These are phyloP conservation scores for Turritis glabra DNA, from an alignment of 345 rosid genomes.

Conservation along the genomic window DNA sequence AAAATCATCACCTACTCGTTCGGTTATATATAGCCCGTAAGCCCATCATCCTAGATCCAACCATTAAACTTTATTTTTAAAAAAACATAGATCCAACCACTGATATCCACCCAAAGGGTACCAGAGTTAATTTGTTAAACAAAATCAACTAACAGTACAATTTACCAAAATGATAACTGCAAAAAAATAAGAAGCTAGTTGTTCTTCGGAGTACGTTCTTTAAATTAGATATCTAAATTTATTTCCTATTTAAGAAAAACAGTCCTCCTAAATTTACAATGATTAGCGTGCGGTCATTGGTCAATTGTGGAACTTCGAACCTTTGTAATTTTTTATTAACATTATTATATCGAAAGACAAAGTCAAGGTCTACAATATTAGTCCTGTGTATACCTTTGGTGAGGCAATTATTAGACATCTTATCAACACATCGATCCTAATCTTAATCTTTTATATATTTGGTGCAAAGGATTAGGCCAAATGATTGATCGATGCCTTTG, in stretches of 20 bases:
- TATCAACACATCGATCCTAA: conserved; percentile 29
- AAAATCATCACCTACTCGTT: no score
- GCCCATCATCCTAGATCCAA: no score
- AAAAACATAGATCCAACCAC: no score
- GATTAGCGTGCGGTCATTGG: background rate
- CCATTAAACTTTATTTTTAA: no score
- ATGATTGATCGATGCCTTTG: conserved; percentile 19
- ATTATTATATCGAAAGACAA: background rate
- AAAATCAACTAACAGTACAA: no score
- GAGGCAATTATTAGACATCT: conserved; percentile 34
- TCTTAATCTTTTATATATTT: conserved; percentile 20
- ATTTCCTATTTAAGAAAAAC: background rate
- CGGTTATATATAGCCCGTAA: no score
- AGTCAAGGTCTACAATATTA: background rate
- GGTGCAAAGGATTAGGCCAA: conserved; percentile 24
- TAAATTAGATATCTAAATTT: background rate
- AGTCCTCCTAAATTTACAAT: background rate
- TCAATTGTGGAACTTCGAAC: background rate
- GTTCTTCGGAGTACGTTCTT: no score
- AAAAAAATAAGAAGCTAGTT: no score
- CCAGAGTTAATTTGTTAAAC: no score
- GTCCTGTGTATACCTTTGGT: conserved; percentile 14
- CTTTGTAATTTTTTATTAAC: background rate
- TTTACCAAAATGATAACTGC: no score
- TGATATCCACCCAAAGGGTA: no score